Percentiles rank a stretch among this genome's conserved stretches.
These are phyloP conservation scores for Ustilago trichophora DNA, from an alignment of 1,284 basidiomycete genomes.

Conservation along the genomic window DNA sequence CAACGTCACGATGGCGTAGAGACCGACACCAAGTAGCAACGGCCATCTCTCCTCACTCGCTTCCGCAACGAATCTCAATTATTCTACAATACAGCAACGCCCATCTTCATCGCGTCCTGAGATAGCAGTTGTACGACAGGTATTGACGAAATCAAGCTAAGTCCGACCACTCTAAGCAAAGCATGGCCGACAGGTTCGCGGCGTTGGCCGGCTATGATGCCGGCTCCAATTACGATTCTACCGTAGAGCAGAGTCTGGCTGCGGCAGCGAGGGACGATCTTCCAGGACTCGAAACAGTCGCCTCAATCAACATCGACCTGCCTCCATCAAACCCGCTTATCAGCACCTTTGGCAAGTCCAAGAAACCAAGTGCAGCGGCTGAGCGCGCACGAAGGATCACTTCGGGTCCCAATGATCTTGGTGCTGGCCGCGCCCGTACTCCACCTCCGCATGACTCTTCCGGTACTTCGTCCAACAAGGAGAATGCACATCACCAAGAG, in stretches of 20 bases:
- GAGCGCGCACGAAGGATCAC: constrained; percentile 38
- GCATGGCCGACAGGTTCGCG: constrained; percentile 53
- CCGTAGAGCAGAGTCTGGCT: constrained; percentile 31
- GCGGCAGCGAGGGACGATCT: constrained; percentile 34
- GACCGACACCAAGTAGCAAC: too few relatives aligned
- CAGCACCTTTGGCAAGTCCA: constrained; percentile 30
- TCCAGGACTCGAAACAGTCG: constrained; percentile 44
- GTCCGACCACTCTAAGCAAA: neutral
- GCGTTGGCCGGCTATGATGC: constrained; percentile 53
- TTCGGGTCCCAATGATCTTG: constrained; percentile 31
- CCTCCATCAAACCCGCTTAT: constrained; percentile 26
- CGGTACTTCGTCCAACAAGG: constrained; percentile 27
- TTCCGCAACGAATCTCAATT: too few relatives aligned
- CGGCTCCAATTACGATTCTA: constrained; percentile 46
- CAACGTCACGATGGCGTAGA: too few relatives aligned
- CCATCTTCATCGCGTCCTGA: too few relatives aligned
- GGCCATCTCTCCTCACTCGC: too few relatives aligned
- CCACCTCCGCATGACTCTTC: constrained; percentile 35
- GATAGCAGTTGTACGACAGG: too few relatives aligned
- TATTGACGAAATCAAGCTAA: too few relatives aligned
- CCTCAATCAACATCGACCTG: constrained; percentile 42
- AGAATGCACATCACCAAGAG: constrained; percentile 24
- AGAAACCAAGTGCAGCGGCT: constrained; percentile 29
- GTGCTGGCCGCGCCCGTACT: constrained; percentile 19
- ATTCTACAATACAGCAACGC: too few relatives aligned